Evolutionary conservation across 192 early-diverging fungal genomes (phyloP).

Genomic region (Coemansia sp.): DNA sequence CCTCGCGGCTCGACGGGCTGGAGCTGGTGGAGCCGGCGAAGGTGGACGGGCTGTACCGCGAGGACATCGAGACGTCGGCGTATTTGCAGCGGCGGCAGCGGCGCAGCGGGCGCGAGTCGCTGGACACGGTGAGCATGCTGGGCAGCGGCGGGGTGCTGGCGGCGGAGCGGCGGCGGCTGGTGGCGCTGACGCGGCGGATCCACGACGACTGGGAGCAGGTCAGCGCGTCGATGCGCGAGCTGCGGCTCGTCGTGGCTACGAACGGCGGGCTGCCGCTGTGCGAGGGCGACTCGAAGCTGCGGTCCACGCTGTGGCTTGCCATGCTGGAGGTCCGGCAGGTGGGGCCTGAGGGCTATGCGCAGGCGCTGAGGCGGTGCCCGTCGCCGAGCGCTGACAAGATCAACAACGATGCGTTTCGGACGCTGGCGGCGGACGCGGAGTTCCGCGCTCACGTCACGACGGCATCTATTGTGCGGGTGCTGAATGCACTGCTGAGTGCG

Average conservation of each 20-base stretch:
- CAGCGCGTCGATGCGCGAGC: slow-evolving; percentile 38
- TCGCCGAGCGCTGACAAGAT: slow-evolving; percentile 79
- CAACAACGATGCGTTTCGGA: slow-evolving; percentile 88
- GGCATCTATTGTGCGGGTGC: slow-evolving; percentile 70
- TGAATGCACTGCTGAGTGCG: slow-evolving; percentile 87
- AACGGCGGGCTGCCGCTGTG: slow-evolving; percentile 37
- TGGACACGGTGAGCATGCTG: neutral
- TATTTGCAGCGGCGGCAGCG: slow-evolving; percentile 39
- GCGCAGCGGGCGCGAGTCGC: neutral
- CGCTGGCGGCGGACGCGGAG: slow-evolving; percentile 75
- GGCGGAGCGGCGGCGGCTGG: slow-evolving; percentile 35
- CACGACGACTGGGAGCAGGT: slow-evolving; percentile 53
- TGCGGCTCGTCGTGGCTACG: slow-evolving; percentile 32
- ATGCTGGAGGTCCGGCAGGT: slow-evolving; percentile 52
- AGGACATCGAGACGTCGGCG: slow-evolving; percentile 40
- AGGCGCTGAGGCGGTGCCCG: slow-evolving; percentile 68
- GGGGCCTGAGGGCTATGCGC: slow-evolving; percentile 64
- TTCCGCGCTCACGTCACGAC: slow-evolving; percentile 74
- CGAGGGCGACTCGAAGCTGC: neutral
- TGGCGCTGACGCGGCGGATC: slow-evolving; percentile 37
- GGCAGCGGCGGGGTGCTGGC: neutral
- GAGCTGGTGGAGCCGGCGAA: slow-evolving; percentile 54
- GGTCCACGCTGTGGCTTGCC: slow-evolving; percentile 43
- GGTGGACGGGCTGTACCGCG: slow-evolving; percentile 38
- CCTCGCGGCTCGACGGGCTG: slow-evolving; percentile 40